Evolutionary conservation across 805 yeast genomes (phyloP), one percentile per base, ranked within the genome.

Genomic region (Yueomyces sp.): DNA sequence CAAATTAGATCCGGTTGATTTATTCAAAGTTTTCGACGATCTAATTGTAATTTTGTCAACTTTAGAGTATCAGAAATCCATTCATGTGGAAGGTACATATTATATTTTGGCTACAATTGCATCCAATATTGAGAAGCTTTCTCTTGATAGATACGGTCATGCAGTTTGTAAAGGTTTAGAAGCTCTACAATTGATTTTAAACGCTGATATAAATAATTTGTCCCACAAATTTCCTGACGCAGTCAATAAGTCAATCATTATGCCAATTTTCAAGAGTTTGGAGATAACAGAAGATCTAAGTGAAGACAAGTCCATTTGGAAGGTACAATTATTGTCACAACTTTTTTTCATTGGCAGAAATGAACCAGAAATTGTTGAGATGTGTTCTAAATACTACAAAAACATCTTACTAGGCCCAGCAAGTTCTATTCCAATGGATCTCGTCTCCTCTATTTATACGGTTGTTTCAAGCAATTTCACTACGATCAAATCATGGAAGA

Each of bases 401-500:
- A 65, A 66, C 29, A 49, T 75, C n/a, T 45, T 68, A 26, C 77
- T 73, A 44, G 82, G 82, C 1, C 76, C 77, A 19, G 62, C 68
- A 36, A 53, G 66, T 26, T 56, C 72, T 0, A 65, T 78, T 37
- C 85, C 87, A 2, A 64, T 63, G 41, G 76, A 72, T 47, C 49
- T 81, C 26, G 53, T 76, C 19, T 60, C 67, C 6, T 63, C 74
- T 29, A 61, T 69, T 4, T 60, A 79, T 42, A 63, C 68, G 9
- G 59, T 70, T 8, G 58, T 67, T 3, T 62, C 76, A 33, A 55
- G 60, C 30, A 59, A 60, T 38, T 62, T 63, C 36, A 59, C 61
- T 42, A 72, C 54, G 27, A 51, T 55, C 8, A 59, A 74, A 49
- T 78, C 76, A 36, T 81, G 79, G 69, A 81, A 81, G 57, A 78